Conservation (phyloP, 345 rosid genomes). For the Luvunga scandens region DNA sequence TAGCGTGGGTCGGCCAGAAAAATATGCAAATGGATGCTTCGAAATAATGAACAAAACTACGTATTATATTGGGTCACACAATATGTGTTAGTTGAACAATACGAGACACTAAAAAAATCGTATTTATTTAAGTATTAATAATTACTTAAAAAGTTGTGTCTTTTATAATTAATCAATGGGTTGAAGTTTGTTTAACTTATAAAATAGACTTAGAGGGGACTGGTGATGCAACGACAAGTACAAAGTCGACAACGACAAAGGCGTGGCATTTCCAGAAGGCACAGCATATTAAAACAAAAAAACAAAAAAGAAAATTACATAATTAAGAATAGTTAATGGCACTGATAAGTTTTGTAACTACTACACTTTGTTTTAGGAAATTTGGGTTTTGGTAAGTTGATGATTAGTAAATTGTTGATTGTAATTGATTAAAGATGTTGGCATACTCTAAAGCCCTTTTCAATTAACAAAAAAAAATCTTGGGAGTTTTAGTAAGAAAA, state of each 20-base stretch:
- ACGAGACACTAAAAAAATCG: background rate
- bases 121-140: background rate
- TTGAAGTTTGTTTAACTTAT: slow-evolving; percentile 26
- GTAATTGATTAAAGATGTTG: background rate
- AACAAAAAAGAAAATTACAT: too few relatives aligned
- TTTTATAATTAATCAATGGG: background rate
- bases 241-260: slow-evolving; percentile 12
- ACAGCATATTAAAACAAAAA: background rate
- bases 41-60: background rate
- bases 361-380: background rate
- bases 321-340: background rate
- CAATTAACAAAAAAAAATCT: too few relatives aligned
- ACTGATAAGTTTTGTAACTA: background rate
- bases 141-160: background rate
- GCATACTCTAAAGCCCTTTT: background rate
- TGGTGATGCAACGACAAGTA: slow-evolving; percentile 25
- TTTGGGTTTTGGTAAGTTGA: slow-evolving; percentile 15
- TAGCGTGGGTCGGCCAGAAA: slow-evolving; percentile 13
- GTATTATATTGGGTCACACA: background rate
- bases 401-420: background rate
- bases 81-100: slow-evolving; percentile 28
- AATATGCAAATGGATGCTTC: background rate
- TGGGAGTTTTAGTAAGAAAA: background rate
- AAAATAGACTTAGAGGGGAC: background rate
- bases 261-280: slow-evolving; percentile 15